phyloP scores from a whole-genome alignment of 352 stramenopile genomes.

The Hyaloperonospora brassicae region DNA sequence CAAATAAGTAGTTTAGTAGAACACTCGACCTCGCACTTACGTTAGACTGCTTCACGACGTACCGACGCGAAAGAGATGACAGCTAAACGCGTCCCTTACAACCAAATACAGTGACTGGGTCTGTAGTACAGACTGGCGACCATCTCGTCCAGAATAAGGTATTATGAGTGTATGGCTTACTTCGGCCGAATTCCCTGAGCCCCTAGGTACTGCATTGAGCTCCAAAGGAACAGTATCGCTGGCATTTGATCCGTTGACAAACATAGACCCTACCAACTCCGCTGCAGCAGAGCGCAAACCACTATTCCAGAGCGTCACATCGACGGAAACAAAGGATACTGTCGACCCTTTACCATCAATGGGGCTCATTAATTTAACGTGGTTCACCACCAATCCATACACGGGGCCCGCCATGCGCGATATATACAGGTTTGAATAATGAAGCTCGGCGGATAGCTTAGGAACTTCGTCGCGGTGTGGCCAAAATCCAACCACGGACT shows the following conservation, averaged over 20 bases:
- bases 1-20: conserved; percentile 2
- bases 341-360: conserved; percentile 4
- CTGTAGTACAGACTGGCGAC: conserved; percentile 11
- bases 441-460: conserved; percentile 48
- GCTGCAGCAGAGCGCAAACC: conserved; percentile 27
- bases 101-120: conserved; percentile 37
- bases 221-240: conserved; percentile 23
- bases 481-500: conserved; percentile 53
- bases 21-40: neutral
- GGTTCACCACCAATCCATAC: conserved; percentile 44
- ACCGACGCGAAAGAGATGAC: conserved; percentile 55
- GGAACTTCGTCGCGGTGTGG: conserved; percentile 44
- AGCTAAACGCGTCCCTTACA: conserved; percentile 40
- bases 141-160: conserved; percentile 15
- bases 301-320: conserved; percentile 19
- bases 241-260: conserved; percentile 26
- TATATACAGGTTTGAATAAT: conserved; percentile 68
- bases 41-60: conserved; percentile 13
- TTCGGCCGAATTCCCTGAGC: neutral
- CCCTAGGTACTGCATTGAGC: conserved; percentile 7
- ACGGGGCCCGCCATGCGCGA: conserved; percentile 43
- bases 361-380: conserved; percentile 6
- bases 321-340: conserved; percentile 18
- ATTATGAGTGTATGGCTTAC: conserved; percentile 13
- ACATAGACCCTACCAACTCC: conserved; percentile 34